Percentiles rank a stretch among this genome's conserved stretches.
Evolutionary conservation across 768 basidiomycete genomes (phyloP).

Genomic region (Suillus plorans): DNA sequence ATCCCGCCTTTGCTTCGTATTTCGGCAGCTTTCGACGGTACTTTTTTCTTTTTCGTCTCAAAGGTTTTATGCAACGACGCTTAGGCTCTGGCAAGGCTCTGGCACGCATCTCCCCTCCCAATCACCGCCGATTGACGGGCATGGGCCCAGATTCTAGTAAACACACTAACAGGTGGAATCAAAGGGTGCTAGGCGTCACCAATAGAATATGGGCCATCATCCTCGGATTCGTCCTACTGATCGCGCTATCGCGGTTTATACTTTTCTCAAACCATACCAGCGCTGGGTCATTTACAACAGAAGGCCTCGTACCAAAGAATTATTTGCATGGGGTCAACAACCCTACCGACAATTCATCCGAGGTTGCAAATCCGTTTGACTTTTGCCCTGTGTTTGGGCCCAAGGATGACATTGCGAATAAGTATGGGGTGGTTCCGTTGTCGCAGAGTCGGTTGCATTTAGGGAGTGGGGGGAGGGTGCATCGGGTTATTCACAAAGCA

Average conservation of each 20-base stretch:
- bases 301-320: constrained; percentile 68
- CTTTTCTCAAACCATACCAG: constrained; percentile 38
- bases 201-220: constrained; percentile 71
- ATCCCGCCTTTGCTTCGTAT: background rate
- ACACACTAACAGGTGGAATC: constrained; percentile 46
- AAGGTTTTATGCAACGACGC: constrained; percentile 57
- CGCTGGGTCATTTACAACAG: constrained; percentile 31
- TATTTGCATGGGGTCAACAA: constrained; percentile 65
- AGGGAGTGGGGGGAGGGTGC: constrained; percentile 81
- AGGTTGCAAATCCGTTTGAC: constrained; percentile 63
- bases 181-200: constrained; percentile 60
- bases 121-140: constrained; percentile 37
- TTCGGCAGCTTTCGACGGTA: background rate
- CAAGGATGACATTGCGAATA: constrained; percentile 72
- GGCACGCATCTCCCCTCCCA: constrained; percentile 55
- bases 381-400: constrained; percentile 92
- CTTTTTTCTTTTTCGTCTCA: constrained; percentile 8
- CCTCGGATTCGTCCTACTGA: constrained; percentile 51
- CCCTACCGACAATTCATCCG: constrained; percentile 33
- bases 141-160: constrained; percentile 51
- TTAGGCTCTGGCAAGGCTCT: constrained; percentile 43
- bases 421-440: constrained; percentile 75
- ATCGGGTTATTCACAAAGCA: constrained; percentile 80
- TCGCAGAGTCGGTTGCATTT: constrained; percentile 73
- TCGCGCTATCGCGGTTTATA: constrained; percentile 57